These are phyloP conservation scores for Skeletonema potamos DNA, from an alignment of 108 stramenopile genomes.

Conservation along the genomic window DNA sequence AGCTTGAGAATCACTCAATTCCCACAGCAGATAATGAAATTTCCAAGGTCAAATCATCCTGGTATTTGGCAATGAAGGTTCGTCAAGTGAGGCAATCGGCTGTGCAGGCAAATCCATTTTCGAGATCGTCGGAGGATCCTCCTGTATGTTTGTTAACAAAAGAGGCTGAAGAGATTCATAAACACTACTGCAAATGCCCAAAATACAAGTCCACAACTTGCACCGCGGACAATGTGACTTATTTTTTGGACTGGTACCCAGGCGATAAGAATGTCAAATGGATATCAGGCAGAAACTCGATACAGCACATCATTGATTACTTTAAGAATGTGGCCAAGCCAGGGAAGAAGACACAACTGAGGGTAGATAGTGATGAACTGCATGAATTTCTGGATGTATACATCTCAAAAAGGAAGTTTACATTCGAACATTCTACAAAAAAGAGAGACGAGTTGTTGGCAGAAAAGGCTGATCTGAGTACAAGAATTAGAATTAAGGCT, in stretches of 20 bases:
- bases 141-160: background rate
- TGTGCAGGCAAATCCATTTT: constrained; percentile 22
- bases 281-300: background rate
- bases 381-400: constrained; percentile 13
- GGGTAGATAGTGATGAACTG: background rate
- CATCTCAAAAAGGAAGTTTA: background rate
- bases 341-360: background rate
- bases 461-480: constrained; percentile 9
- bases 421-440: background rate
- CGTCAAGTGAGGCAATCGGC: constrained; percentile 6
- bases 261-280: background rate
- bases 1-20: constrained; percentile 3
- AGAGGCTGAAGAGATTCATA: constrained; percentile 24
- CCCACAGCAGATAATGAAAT: constrained; percentile 10
- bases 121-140: background rate
- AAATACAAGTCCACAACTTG: background rate
- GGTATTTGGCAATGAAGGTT: constrained; percentile 29
- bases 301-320: constrained; percentile 16
- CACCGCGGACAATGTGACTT: background rate
- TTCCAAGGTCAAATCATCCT: background rate
- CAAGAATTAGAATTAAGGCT: constrained; percentile 28
- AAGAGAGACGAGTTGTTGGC: background rate
- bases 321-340: constrained; percentile 16
- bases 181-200: constrained; percentile 16
- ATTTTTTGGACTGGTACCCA: background rate